Evolutionary conservation across 805 yeast genomes (phyloP).

Genomic region (Naumovozyma castellii): DNA sequence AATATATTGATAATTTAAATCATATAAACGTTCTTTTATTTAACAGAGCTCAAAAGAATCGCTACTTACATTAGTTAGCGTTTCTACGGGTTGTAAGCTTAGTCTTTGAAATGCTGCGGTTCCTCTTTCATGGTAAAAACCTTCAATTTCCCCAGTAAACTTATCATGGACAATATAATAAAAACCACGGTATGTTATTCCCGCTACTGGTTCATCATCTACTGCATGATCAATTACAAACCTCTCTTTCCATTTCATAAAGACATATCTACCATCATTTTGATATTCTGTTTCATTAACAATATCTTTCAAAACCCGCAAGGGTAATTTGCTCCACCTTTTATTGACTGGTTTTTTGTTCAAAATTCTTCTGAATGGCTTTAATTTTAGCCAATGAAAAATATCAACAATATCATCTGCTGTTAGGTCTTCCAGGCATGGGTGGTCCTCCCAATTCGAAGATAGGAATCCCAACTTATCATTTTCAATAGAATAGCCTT

Average conservation of each 20-base stretch:
- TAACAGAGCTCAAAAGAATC: background rate
- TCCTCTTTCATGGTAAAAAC: slow-evolving; percentile 66
- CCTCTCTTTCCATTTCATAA: slow-evolving; percentile 90
- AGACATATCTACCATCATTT: slow-evolving; percentile 39
- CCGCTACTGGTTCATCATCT: slow-evolving; percentile 34
- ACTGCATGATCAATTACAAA: slow-evolving; percentile 72
- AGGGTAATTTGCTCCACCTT: no score
- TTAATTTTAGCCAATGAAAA: slow-evolving; percentile 54
- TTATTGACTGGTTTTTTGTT: no score
- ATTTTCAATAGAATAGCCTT: slow-evolving; percentile 29
- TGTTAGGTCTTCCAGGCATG: slow-evolving; percentile 41
- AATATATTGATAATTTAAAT: no score
- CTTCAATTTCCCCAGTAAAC: slow-evolving; percentile 58
- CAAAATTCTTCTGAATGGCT: slow-evolving; percentile 30
- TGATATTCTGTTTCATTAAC: slow-evolving; percentile 2
- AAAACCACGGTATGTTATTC: slow-evolving; percentile 82
- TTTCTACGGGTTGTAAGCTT: slow-evolving; percentile 34
- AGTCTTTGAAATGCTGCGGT: slow-evolving; percentile 67
- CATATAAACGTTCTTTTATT: background rate
- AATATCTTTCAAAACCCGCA: no score
- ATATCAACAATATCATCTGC: slow-evolving; percentile 44
- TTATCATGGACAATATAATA: slow-evolving; percentile 77
- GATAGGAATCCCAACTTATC: slow-evolving; percentile 16
- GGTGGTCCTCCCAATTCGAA: slow-evolving; percentile 13
- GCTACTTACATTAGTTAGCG: background rate